phyloP scores from a whole-genome alignment of 192 early-diverging fungal species.

The Entomortierella lignicola region DNA sequence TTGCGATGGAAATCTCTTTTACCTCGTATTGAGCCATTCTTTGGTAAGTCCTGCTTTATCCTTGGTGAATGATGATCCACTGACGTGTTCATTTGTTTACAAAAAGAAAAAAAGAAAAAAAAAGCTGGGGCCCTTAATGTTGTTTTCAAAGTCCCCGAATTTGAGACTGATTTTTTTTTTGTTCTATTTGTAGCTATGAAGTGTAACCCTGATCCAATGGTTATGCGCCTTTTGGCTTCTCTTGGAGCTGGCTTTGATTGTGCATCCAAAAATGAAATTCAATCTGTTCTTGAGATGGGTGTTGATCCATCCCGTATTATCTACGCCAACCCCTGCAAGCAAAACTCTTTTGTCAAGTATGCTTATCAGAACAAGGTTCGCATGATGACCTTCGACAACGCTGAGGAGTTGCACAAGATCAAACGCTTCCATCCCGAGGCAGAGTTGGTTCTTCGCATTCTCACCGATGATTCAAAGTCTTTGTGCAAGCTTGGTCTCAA shows the following conservation, averaged over 20 bases:
- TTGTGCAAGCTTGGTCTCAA: slow-evolving; percentile 94
- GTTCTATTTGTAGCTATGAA: slow-evolving; percentile 81
- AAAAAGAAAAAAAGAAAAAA: too few relatives aligned
- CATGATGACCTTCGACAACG: slow-evolving; percentile 99
- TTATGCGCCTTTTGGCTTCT: slow-evolving; percentile 83
- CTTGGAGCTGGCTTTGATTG: slow-evolving; percentile 97
- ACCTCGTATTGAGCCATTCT: slow-evolving; percentile 96
- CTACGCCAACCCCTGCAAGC: slow-evolving; percentile 99
- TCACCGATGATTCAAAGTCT: slow-evolving; percentile 94
- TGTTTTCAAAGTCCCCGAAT: background rate
- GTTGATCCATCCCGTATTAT: slow-evolving; percentile 84
- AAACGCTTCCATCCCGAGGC: slow-evolving; percentile 84
- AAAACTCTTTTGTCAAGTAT: slow-evolving; percentile 91
- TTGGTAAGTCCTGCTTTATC: slow-evolving; percentile 65
- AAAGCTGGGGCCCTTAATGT: background rate
- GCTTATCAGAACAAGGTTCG: slow-evolving; percentile 80
- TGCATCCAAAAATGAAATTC: slow-evolving; percentile 93
- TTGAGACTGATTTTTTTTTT: background rate
- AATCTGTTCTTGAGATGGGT: slow-evolving; percentile 79
- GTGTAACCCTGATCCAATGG: slow-evolving; percentile 92
- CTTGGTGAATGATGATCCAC: background rate
- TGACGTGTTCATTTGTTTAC: background rate
- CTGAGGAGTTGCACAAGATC: slow-evolving; percentile 97
- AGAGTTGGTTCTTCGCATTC: slow-evolving; percentile 89
- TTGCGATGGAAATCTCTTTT: slow-evolving; percentile 83